A percentile compares a stretch with the other conserved stretches of the same genome.
Conservation (phyloP, 2,329 filamentous ascomycete genomes). For the Hysterium pulicare region DNA sequence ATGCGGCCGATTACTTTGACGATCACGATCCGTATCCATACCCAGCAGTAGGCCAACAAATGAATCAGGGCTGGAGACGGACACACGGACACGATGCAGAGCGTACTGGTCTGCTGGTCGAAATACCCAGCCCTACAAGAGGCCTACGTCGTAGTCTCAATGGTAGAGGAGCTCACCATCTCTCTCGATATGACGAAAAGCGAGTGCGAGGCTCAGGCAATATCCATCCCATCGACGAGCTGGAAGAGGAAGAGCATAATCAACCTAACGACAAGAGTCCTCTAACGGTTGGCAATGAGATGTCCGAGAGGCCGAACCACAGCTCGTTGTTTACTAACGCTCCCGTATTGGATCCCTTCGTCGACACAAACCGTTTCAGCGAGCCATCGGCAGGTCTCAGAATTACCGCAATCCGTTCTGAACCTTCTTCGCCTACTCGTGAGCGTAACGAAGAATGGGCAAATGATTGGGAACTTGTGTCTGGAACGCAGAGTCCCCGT, state of each 20-base stretch:
- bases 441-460: constrained; percentile 9
- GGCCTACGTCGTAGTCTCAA: constrained; percentile 43
- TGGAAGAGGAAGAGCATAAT: constrained; percentile 55
- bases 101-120: constrained; percentile 45
- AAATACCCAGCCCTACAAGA: constrained; percentile 48
- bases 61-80: constrained; percentile 30
- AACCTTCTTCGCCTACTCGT: constrained; percentile 18
- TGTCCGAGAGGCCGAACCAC: constrained; percentile 17
- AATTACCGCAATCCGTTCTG: constrained; percentile 21
- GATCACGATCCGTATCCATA: constrained; percentile 28
- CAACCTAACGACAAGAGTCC: constrained; percentile 13
- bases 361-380: constrained; percentile 34
- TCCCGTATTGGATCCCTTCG: constrained; percentile 41
- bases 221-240: constrained; percentile 63
- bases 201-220: constrained; percentile 49
- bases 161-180: constrained; percentile 35
- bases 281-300: constrained; percentile 16
- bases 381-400: constrained; percentile 12
- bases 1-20: constrained; percentile 32
- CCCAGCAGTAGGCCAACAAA: constrained; percentile 16
- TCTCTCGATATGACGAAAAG: constrained; percentile 46
- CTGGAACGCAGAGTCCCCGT: constrained; percentile 9
- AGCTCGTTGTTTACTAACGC: constrained; percentile 27
- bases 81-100: constrained; percentile 37
- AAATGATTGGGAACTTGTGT: constrained; percentile 15